Evolutionary conservation across 2,329 filamentous ascomycete species (phyloP).

Genomic region (Aspergillus neoniger): DNA sequence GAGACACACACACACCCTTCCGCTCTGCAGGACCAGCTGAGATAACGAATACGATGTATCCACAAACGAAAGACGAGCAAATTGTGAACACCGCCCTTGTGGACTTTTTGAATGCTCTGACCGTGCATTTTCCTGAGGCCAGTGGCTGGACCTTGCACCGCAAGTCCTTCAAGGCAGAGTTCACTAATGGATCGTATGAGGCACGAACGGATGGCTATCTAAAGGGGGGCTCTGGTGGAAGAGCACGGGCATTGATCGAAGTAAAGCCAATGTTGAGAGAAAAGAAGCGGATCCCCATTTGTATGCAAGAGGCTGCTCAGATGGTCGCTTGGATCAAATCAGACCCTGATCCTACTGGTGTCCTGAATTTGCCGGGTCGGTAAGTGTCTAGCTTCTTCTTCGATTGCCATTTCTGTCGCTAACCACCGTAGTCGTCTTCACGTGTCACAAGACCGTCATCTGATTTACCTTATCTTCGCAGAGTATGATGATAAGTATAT

Average conservation of each 20-base stretch:
- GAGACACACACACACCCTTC: too few relatives aligned
- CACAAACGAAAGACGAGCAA: slow-evolving; percentile 2
- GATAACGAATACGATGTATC: not conserved
- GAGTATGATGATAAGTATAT: not conserved
- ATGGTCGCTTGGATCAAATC: slow-evolving; percentile 4
- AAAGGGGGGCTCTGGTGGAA: not conserved
- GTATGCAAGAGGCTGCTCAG: slow-evolving; percentile 6
- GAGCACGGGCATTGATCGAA: not conserved
- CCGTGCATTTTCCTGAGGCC: not conserved
- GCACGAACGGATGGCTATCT: slow-evolving; percentile 5
- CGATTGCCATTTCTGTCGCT: not conserved
- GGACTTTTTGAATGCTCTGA: slow-evolving; percentile 3
- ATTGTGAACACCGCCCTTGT: slow-evolving; percentile 4
- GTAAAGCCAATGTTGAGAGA: not conserved
- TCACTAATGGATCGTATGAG: not conserved
- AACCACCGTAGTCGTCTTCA: not conserved
- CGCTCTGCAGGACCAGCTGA: not conserved
- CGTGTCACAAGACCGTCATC: not conserved
- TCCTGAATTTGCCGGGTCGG: not conserved
- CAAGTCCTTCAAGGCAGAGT: not conserved
- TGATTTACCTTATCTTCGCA: not conserved
- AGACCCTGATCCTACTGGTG: not conserved
- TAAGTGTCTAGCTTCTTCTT: not conserved
- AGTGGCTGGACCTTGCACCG: not conserved
- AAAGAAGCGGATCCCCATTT: not conserved